phyloP scores from a whole-genome alignment of 345 rosid genomes.

The Populus euphratica region DNA sequence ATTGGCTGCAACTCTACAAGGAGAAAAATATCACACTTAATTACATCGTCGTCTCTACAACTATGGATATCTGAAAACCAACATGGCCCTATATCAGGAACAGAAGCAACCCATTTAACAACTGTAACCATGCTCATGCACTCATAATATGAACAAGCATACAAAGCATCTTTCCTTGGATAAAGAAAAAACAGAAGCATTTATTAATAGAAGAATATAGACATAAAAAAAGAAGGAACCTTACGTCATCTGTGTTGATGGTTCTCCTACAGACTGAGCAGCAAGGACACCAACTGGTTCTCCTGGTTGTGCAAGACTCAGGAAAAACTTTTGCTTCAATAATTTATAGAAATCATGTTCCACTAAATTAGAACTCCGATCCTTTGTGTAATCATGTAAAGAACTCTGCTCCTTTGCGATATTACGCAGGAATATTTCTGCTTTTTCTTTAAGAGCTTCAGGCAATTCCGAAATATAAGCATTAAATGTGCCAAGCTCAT shows the following conservation, averaged over 20 bases:
- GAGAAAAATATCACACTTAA: too few relatives aligned
- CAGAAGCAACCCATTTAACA: too few relatives aligned
- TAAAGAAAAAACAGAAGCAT: neutral
- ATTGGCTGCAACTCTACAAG: too few relatives aligned
- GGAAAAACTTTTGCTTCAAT: constrained; percentile 62
- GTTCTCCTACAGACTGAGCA: constrained; percentile 98
- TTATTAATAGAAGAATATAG: constrained; percentile 9
- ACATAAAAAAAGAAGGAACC: constrained; percentile 27
- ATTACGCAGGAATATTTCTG: constrained; percentile 50
- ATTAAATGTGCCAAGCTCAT: constrained; percentile 41
- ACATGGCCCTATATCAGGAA: too few relatives aligned
- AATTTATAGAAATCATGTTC: constrained; percentile 50
- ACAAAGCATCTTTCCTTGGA: neutral
- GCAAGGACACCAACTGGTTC: constrained; percentile 99
- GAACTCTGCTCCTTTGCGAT: neutral
- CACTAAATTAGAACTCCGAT: constrained; percentile 14
- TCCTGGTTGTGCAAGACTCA: constrained; percentile 96
- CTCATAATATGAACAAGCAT: neutral
- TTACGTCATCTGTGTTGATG: constrained; percentile 99
- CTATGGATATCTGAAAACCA: too few relatives aligned
- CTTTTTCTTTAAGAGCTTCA: constrained; percentile 52
- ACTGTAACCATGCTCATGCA: neutral
- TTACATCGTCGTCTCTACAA: too few relatives aligned
- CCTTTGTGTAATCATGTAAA: too few relatives aligned
- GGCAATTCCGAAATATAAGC: constrained; percentile 58